phyloP scores from a whole-genome alignment of 441 rosid genomes.

The Pelargonium fulgidum region DNA sequence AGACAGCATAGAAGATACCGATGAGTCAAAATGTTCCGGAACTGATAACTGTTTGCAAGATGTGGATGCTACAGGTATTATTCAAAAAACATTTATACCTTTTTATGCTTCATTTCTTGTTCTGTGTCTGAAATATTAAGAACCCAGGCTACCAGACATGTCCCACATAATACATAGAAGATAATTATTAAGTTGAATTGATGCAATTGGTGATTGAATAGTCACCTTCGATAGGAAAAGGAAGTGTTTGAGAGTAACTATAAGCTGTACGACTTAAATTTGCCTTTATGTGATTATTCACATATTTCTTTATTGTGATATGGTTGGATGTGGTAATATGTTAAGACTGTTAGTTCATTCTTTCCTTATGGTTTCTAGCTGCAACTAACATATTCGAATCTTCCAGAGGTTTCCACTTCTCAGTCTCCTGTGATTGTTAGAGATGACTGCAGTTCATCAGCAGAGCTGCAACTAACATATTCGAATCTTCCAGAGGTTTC shows the following conservation, averaged over 20 bases:
- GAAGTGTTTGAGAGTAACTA: background rate
- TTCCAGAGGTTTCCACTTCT: conserved; percentile 21
- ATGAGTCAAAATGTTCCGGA: conserved; percentile 9
- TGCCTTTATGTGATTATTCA: too few species aligned
- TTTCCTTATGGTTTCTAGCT: conserved; percentile 4
- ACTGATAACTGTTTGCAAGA: conserved; percentile 8
- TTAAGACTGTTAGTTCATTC: background rate
- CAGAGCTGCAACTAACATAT: conserved; percentile 1
- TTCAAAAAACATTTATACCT: background rate
- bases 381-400: background rate
- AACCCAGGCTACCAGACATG: conserved; percentile 3
- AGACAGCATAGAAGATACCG: conserved; percentile 14
- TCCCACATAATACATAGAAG: background rate
- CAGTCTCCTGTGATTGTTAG: conserved; percentile 10
- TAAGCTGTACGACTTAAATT: background rate
- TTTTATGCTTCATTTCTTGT: background rate
- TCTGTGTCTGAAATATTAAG: background rate
- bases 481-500: conserved; percentile 17
- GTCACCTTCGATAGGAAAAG: background rate
- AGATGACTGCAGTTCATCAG: conserved; percentile 17
- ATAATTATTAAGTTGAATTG: background rate
- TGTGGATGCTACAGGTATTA: conserved; percentile 25
- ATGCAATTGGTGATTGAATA: background rate
- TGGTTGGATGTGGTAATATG: background rate
- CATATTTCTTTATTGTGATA: background rate